These are phyloP conservation scores for Lasiodiplodia theobromae DNA, from an alignment of 2,329 filamentous ascomycete genomes.

Conservation along the genomic window DNA sequence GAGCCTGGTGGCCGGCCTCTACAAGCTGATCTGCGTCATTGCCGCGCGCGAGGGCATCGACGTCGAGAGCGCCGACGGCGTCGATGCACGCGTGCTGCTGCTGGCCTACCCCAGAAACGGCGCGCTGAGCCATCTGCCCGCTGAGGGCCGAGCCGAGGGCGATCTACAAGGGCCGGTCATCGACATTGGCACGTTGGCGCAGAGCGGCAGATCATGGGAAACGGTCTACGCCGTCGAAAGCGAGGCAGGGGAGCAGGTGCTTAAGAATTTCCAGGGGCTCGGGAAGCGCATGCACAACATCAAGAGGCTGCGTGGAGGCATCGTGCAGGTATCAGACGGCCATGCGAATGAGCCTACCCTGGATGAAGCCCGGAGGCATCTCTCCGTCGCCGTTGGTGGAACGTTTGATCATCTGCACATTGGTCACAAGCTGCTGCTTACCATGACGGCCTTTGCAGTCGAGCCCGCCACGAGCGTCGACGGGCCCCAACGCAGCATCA, in stretches of 20 bases:
- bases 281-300: slow-evolving; percentile 43
- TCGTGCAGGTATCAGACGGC: slow-evolving; percentile 38
- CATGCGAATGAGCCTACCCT: slow-evolving; percentile 20
- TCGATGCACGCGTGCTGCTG: slow-evolving; percentile 78
- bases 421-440: slow-evolving; percentile 94
- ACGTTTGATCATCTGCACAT: slow-evolving; percentile 97
- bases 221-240: slow-evolving; percentile 70
- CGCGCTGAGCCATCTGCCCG: slow-evolving; percentile 35
- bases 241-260: slow-evolving; percentile 68
- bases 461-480: slow-evolving; percentile 45
- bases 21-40: slow-evolving; percentile 77
- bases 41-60: slow-evolving; percentile 70
- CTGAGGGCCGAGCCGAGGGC: slow-evolving; percentile 38
- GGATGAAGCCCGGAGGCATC: slow-evolving; percentile 51
- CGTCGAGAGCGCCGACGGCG: slow-evolving; percentile 70
- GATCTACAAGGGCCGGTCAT: slow-evolving; percentile 58
- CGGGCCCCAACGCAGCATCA: slow-evolving; percentile 61
- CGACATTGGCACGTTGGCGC: slow-evolving; percentile 56
- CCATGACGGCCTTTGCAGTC: slow-evolving; percentile 79
- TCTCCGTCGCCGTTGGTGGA: slow-evolving; percentile 80
- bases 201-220: slow-evolving; percentile 65
- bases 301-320: slow-evolving; percentile 45
- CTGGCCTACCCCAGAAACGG: slow-evolving; percentile 64
- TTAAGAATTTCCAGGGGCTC: slow-evolving; percentile 53
- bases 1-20: slow-evolving; percentile 76